Conservation (phyloP, 208 protist genomes). For the Wallacemonas rigidus region DNA sequence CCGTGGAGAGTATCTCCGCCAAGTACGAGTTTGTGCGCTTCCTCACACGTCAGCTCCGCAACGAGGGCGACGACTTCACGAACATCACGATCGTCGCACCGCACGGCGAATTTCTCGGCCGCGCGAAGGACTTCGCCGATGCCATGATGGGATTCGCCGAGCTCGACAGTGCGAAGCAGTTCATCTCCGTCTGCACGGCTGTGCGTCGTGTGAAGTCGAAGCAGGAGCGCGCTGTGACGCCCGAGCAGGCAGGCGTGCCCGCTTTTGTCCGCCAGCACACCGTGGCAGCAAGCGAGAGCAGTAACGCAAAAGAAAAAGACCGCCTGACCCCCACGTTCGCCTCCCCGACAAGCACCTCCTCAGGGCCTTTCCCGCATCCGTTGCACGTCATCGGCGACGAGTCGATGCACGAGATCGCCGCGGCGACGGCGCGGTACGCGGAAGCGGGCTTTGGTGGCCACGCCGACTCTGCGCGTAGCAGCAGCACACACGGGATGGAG, state of each 20-base stretch:
- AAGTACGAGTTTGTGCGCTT: slow-evolving; percentile 89
- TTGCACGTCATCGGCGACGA: slow-evolving; percentile 4
- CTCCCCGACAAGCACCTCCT: not conserved
- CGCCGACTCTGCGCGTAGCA: slow-evolving; percentile 8
- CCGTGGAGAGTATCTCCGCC: slow-evolving; percentile 88
- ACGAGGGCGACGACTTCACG: slow-evolving; percentile 65
- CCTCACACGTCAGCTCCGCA: slow-evolving; percentile 57
- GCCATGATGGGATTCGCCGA: slow-evolving; percentile 76
- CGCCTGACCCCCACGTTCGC: slow-evolving; percentile 13
- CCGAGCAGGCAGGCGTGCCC: slow-evolving; percentile 4
- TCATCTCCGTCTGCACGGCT: slow-evolving; percentile 82
- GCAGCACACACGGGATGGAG: slow-evolving; percentile 63
- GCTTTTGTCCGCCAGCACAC: not conserved
- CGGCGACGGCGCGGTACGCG: slow-evolving; percentile 4
- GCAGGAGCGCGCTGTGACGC: slow-evolving; percentile 10
- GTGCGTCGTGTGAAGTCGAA: slow-evolving; percentile 56
- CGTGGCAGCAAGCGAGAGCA: not conserved
- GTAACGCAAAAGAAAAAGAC: not conserved
- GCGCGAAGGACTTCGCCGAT: slow-evolving; percentile 86
- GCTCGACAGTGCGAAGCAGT: slow-evolving; percentile 64
- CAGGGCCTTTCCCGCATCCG: not conserved
- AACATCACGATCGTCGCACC: slow-evolving; percentile 85
- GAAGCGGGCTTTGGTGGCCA: not conserved
- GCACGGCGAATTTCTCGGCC: slow-evolving; percentile 50
- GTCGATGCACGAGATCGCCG: slow-evolving; percentile 11